Base-by-base conservation (phyloP, 2,329 filamentous ascomycete genomes). In the Lecanicillium sp. region DNA sequence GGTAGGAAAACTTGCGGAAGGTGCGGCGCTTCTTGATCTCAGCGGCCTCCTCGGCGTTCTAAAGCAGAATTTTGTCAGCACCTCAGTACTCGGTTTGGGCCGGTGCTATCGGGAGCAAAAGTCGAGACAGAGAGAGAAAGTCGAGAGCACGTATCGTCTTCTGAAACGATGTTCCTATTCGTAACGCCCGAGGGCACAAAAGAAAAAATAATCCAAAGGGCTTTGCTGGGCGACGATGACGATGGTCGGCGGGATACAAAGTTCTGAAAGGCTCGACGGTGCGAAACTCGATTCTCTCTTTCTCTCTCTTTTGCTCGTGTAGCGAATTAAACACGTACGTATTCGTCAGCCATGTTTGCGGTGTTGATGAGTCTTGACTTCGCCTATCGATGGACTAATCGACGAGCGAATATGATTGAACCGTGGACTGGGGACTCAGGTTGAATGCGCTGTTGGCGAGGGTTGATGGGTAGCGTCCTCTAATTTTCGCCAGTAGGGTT, bases 1-100 rank as follows among this genome's bases (percentile, higher is more conserved):
- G 87, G 87, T 96, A 98, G 58, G 89, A 92, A 70, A 97, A 98
- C 84, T 97, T 98, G 77, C 88, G 86, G 86, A 97, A 96, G 60
- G 88, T 77, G 90, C 92, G 94, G 79, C 84, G 94, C 81, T 87
- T 94, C 88, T 97, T 98, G 73, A 98, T 77, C 86, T 96, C 92
- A 68, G 88, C 90, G 73, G 90, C 90, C 80, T 92, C 87, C 78
- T 94, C 88, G 69, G 89, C 83, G 77, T 96, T 90, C 88, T 95
- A 61, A 45, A 44, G 41, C 29, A 40, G 39, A 33, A 37, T 46
- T 45, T 49, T 43, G 56, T 61, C 48, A 61, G 61, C 46, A 40
- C 49, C 40, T 48, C 37, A 36, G 32, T 41, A 42, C 20, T 32
- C 19, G 34, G 29, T 34, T 42, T 44, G 42, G 43, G 32, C 19